Evolutionary conservation across 495 filamentous ascomycete genomes (phyloP), one percentile per base, ranked within the genome.

Genomic region (Stereocaulon alpinum): DNA sequence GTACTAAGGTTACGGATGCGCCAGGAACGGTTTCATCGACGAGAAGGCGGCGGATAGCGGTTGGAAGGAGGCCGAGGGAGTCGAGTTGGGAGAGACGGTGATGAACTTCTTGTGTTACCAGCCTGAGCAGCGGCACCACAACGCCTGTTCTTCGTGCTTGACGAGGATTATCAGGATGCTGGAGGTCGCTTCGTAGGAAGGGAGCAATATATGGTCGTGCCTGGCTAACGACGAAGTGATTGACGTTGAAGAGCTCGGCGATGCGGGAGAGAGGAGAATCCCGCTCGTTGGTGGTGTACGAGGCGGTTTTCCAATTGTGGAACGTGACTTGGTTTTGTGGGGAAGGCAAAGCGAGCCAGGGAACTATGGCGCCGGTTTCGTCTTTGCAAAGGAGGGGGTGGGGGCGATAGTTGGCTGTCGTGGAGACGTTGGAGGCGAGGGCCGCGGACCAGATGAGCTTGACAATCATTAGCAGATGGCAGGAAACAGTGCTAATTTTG

Each of bases 181-280:
- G 85, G 69, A 90, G 82, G 61, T 95, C 88, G 42, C 82, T 84
- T 37, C 84, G 83, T 3, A 96, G 75, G 66, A 96, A 95, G 2
- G 92, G 92, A n/a, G 86, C 82, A 18, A 91, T 72, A 68, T 89
- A 90, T 0, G 87, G 87, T 5, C 87, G 79, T 0, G 87, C 86
- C 70, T 90, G 87, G 60, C 81, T 85, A 61, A 91, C 82, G 61
- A 91, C 83, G 74, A 88, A 91, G 74, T 91, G 87, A 71, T 90
- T 91, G 63, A 95, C 86, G 69, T 96, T 96, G 79, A 95, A 96
- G 30, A 96, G 84, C 70, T 95, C 87, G 7, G 89, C 86, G 55
- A 96, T 86, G 47, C 92, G 83, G 41, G 82, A 77, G 5, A 96
- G 80, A 0, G 92, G 92, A 2, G 87, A 87, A 67, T 92, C 86